Percentiles rank a stretch among this genome's conserved stretches.
Evolutionary conservation across 2,329 filamentous ascomycete species (phyloP).

Genomic region (Basipetospora chlamydospora): DNA sequence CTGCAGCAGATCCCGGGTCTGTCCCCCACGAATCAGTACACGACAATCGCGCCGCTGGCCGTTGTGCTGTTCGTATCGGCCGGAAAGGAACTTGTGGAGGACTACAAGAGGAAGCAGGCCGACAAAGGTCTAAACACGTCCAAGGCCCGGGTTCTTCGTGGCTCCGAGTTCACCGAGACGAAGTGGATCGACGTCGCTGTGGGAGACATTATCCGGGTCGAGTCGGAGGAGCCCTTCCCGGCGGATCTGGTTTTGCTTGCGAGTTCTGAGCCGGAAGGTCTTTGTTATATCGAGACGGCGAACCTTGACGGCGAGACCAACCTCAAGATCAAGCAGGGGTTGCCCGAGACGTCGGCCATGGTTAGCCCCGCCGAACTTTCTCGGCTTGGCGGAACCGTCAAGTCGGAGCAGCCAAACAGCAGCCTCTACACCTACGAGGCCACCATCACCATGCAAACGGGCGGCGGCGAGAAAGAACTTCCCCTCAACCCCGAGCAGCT

Average conservation of each 20-base stretch:
- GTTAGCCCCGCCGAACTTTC: constrained; percentile 80
- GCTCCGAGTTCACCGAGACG: constrained; percentile 69
- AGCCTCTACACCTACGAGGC: constrained; percentile 98
- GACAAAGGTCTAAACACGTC: constrained; percentile 82
- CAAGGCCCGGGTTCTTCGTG: constrained; percentile 67
- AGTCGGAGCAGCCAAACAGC: constrained; percentile 95
- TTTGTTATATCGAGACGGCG: constrained; percentile 97
- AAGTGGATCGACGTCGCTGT: constrained; percentile 92
- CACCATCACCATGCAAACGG: constrained; percentile 78
- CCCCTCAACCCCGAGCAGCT: constrained; percentile 85
- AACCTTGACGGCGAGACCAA: constrained; percentile 98
- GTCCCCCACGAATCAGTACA: constrained; percentile 89
- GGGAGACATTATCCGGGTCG: constrained; percentile 81
- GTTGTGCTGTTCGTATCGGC: constrained; percentile 91
- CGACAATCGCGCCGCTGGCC: constrained; percentile 85
- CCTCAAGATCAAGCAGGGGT: constrained; percentile 93
- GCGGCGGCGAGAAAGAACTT: constrained; percentile 85
- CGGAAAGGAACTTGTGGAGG: constrained; percentile 85
- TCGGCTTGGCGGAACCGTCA: constrained; percentile 69
- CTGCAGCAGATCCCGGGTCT: constrained; percentile 92
- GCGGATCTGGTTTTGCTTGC: constrained; percentile 85
- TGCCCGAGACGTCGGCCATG: constrained; percentile 79
- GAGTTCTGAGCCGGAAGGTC: constrained; percentile 88
- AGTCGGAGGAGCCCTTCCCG: constrained; percentile 90
- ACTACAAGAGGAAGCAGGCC: constrained; percentile 76